These are phyloP conservation scores for Zygoascus biomembranicola DNA, from an alignment of 805 yeast species.

Conservation along the genomic window DNA sequence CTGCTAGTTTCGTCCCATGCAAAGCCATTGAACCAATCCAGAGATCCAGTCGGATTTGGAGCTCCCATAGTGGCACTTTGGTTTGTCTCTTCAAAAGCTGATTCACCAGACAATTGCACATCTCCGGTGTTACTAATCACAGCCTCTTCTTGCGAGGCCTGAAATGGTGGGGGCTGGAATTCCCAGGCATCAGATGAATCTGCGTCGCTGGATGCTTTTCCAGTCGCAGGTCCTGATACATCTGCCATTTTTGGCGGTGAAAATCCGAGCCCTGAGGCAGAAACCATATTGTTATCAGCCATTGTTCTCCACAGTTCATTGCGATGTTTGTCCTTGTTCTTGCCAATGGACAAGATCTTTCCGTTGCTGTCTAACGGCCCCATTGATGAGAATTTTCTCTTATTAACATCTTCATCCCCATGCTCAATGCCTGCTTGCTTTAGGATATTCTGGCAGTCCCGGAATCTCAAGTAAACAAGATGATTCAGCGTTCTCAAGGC, in stretches of 20 bases:
- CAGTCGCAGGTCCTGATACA: neutral
- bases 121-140: neutral
- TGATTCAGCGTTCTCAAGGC: constrained; percentile 48
- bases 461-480: constrained; percentile 32
- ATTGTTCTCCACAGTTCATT: neutral
- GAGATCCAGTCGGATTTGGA: neutral
- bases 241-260: neutral
- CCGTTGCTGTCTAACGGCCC: constrained; percentile 21
- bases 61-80: neutral
- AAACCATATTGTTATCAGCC: neutral
- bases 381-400: constrained; percentile 40
- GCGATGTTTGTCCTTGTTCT: neutral
- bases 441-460: constrained; percentile 16
- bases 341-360: neutral
- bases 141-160: neutral
- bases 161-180: neutral
- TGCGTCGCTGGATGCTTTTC: neutral
- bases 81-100: neutral
- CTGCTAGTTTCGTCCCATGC: constrained; percentile 3
- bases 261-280: neutral
- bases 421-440: constrained; percentile 42
- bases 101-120: neutral
- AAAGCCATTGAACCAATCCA: constrained; percentile 10
- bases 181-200: neutral
- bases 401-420: constrained; percentile 45